phyloP scores from a whole-genome alignment of 257 asterid genomes.

The Scutellaria baicalensis region DNA sequence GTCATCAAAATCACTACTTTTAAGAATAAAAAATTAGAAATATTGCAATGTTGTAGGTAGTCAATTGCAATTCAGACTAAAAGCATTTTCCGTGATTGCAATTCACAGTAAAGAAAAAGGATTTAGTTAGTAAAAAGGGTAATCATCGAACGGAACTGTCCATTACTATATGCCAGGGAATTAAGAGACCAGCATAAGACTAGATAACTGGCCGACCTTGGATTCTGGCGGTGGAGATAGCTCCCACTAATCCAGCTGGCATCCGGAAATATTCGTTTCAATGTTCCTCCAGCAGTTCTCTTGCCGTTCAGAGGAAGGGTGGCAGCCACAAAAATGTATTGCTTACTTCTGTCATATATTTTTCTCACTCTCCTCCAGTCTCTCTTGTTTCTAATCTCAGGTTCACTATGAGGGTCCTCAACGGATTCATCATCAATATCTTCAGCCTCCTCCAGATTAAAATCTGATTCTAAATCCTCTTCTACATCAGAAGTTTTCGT shows the following conservation, averaged over 20 bases:
- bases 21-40: background rate
- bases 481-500: conserved; percentile 26
- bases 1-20: background rate
- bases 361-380: conserved; percentile 93
- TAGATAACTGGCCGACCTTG: conserved; percentile 48
- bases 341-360: conserved; percentile 77
- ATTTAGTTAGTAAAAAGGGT: background rate
- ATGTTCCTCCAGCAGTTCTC: conserved; percentile 82
- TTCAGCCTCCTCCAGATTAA: conserved; percentile 32
- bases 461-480: conserved; percentile 29
- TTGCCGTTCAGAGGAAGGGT: conserved; percentile 95
- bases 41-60: background rate
- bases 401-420: conserved; percentile 28
- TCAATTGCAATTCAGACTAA: background rate
- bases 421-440: conserved; percentile 27
- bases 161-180: background rate
- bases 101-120: background rate
- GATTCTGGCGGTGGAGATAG: conserved; percentile 87
- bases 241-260: conserved; percentile 86
- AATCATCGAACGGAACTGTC: background rate
- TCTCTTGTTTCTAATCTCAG: conserved; percentile 33
- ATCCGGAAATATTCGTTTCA: conserved; percentile 85
- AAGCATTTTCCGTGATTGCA: background rate
- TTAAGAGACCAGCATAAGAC: background rate
- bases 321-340: conserved; percentile 94